Evolutionary conservation across 2,329 filamentous ascomycete genomes (phyloP).

Genomic region (Annulohypoxylon truncatum): DNA sequence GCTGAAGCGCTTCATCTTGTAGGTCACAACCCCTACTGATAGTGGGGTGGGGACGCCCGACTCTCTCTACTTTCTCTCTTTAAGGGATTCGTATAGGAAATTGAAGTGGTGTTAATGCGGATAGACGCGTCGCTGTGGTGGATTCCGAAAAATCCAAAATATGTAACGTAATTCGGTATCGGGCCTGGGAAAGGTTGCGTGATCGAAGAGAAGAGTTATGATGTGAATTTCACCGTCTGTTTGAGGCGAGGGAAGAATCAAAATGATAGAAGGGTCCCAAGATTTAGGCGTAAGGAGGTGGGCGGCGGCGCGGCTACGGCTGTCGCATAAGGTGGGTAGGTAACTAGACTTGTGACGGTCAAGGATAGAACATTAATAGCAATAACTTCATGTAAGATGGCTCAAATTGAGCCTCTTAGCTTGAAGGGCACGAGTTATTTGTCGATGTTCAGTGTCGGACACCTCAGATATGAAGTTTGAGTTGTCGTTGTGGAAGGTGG

Average conservation of each 20-base stretch:
- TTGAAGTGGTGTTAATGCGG: conserved; percentile 9
- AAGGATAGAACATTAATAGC: conserved; percentile 24
- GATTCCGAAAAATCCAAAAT: neutral
- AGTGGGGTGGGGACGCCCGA: conserved; percentile 47
- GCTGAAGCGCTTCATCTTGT: conserved; percentile 92
- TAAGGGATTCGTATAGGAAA: conserved; percentile 15
- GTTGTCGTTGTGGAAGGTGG: conserved; percentile 48
- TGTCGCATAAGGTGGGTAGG: conserved; percentile 31
- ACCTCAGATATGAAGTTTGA: conserved; percentile 37
- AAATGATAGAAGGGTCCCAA: conserved; percentile 18
- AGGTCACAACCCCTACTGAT: conserved; percentile 46
- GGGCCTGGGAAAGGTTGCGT: conserved; percentile 10
- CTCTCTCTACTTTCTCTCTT: conserved; percentile 28
- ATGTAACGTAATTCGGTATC: conserved; percentile 17
- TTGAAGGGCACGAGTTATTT: conserved; percentile 19
- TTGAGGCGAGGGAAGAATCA: conserved; percentile 30
- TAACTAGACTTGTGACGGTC: conserved; percentile 5
- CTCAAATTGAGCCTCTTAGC: conserved; percentile 35
- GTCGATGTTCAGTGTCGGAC: conserved; percentile 11
- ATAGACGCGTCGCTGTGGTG: conserved; percentile 27
- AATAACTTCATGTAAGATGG: conserved; percentile 29
- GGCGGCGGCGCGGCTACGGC: conserved; percentile 20
- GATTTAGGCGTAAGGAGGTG: conserved; percentile 35
- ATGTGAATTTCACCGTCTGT: conserved; percentile 45
- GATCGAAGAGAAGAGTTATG: conserved; percentile 24